Conservation (phyloP, 2,329 filamentous ascomycete species). For the Fusarium sp. region DNA sequence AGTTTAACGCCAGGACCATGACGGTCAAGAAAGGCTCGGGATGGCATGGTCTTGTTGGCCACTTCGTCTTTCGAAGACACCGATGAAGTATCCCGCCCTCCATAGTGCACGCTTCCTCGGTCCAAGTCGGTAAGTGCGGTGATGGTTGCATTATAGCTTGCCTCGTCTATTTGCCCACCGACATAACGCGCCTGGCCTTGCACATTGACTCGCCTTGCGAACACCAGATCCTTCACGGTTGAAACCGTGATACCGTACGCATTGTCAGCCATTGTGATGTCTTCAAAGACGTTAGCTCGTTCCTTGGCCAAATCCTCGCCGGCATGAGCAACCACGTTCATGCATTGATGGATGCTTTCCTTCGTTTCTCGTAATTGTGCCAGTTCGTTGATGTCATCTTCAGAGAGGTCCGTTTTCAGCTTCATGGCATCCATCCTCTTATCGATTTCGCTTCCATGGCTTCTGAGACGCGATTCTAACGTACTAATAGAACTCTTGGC, state of each 20-base stretch:
- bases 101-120: neutral
- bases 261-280: conserved; percentile 37
- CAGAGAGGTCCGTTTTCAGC: conserved; percentile 12
- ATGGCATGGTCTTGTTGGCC: neutral
- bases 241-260: conserved; percentile 40
- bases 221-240: conserved; percentile 40
- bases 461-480: conserved; percentile 25
- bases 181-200: conserved; percentile 21
- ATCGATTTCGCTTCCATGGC: conserved; percentile 24
- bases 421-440: conserved; percentile 29
- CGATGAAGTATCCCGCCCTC: neutral
- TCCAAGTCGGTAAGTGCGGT: conserved; percentile 4
- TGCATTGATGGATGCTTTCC: conserved; percentile 37
- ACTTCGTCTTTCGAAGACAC: neutral
- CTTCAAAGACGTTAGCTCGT: conserved; percentile 42
- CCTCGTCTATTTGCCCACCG: conserved; percentile 16
- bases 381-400: conserved; percentile 18
- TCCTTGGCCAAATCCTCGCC: conserved; percentile 25
- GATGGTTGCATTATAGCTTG: conserved; percentile 9
- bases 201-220: conserved; percentile 36
- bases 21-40: neutral
- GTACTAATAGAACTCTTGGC: conserved; percentile 29
- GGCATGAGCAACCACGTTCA: conserved; percentile 34
- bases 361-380: conserved; percentile 34
- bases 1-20: neutral